Evolutionary conservation across 2,329 filamentous ascomycete genomes (phyloP), one percentile per base, ranked within the genome.

Genomic region (Claviceps paspali): DNA sequence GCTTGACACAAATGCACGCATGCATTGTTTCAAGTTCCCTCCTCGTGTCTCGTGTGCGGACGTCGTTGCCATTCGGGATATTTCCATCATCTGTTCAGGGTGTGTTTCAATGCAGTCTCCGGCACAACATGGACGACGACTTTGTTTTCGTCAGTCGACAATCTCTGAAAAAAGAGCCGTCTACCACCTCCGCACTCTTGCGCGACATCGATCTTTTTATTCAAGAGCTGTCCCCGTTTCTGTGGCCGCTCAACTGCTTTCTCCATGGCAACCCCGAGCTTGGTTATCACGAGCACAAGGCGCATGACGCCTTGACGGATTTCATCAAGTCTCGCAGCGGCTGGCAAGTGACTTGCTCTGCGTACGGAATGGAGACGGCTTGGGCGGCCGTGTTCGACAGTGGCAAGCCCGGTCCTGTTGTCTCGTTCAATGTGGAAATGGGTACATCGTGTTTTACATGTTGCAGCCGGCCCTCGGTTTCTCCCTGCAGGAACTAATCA

Each of bases 191-290:
- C 29, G 36, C 33, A 8, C 35, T 33, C 18, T 54, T 72, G 14
- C 65, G 68, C 47, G 64, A 68, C 33, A 62, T 53, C 9, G 43
- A 45, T 17, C 23, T 39, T 8, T 40, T 47, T 11, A 35, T 52
- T 19, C 29, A 47, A 12, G 17, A 18, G 6, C 18, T 41, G 28
- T 22, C 35, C 33, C 14, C 39, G 44, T 12, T 41, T 0, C 47
- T 64, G 2, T 57, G 59, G 46, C 42, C 48, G 5, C 47, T 65
- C 27, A 62, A 57, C 42, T 52, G 56, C 6, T 50, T 53, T 28
- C 59, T 67, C n/a, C 62, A 64, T 45, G 57, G 59, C 29, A 54
- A 65, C 31, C 63, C 63, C 0, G 62, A 66, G 43, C 47, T 62
- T 5, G 38, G 52, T 5, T 65, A 57, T 41, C 49, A 62, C 29